These are phyloP conservation scores for Cardamine resedifolia DNA, from an alignment of 345 rosid genomes.

Conservation along the genomic window DNA sequence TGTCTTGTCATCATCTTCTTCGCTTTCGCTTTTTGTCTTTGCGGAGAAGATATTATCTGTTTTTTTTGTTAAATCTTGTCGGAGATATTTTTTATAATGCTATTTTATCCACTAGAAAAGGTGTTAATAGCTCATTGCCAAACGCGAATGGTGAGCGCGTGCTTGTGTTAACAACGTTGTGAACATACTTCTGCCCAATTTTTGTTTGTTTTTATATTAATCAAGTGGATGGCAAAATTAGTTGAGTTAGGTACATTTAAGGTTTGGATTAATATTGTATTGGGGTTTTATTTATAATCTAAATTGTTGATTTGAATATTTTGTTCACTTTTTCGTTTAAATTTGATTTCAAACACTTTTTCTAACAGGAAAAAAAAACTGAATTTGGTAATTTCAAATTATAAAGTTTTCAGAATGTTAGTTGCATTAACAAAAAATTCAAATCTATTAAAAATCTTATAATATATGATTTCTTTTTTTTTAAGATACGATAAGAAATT, in stretches of 20 bases:
- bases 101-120: not conserved
- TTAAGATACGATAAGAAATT: too few species aligned
- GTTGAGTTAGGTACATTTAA: not conserved
- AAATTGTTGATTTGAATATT: too few species aligned
- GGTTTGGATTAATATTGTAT: too few species aligned
- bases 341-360: too few species aligned
- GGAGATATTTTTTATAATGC: constrained; percentile 14
- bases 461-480: too few species aligned
- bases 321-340: too few species aligned
- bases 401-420: too few species aligned
- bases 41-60: constrained; percentile 40
- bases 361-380: too few species aligned
- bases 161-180: constrained; percentile 24
- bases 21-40: constrained; percentile 37
- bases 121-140: not conserved
- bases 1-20: constrained; percentile 21
- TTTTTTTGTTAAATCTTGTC: constrained; percentile 37
- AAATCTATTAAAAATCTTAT: too few species aligned
- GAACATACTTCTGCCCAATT: not conserved
- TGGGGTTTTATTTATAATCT: too few species aligned
- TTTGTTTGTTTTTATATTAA: not conserved
- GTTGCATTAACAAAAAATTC: too few species aligned
- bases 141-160: constrained; percentile 34
- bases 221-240: not conserved
- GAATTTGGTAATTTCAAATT: too few species aligned